Percentiles rank a stretch among this genome's conserved stretches.
Evolutionary conservation across 768 basidiomycete genomes (phyloP).

Genomic region (Amanita rubescens): DNA sequence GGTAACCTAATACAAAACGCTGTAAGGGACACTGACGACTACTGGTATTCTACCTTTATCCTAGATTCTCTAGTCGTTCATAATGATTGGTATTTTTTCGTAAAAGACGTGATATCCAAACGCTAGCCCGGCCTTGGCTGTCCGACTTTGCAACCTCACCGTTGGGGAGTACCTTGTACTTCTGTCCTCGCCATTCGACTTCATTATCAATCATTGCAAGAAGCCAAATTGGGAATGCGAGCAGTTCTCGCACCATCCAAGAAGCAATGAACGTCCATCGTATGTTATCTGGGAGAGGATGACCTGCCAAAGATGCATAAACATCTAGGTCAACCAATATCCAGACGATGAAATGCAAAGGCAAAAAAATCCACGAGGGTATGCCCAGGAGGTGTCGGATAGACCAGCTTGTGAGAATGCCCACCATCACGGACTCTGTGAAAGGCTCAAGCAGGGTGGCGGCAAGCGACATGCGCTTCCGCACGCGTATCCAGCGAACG

Average conservation of each 20-base stretch:
- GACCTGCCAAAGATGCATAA: slow-evolving; percentile 66
- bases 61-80: slow-evolving; percentile 20
- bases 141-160: slow-evolving; percentile 50
- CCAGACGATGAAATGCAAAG: slow-evolving; percentile 63
- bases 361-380: slow-evolving; percentile 46
- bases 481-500: slow-evolving; percentile 93
- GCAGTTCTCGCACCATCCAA: slow-evolving; percentile 72
- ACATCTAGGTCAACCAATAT: slow-evolving; percentile 77
- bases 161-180: slow-evolving; percentile 65
- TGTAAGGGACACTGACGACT: background rate
- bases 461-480: slow-evolving; percentile 85
- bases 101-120: slow-evolving; percentile 20
- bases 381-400: slow-evolving; percentile 42
- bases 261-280: slow-evolving; percentile 61
- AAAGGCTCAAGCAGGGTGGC: slow-evolving; percentile 90
- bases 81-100: slow-evolving; percentile 21
- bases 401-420: slow-evolving; percentile 54
- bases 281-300: slow-evolving; percentile 42
- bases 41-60: background rate
- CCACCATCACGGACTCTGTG: slow-evolving; percentile 77
- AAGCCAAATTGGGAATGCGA: slow-evolving; percentile 86
- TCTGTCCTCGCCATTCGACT: slow-evolving; percentile 82
- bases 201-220: slow-evolving; percentile 75
- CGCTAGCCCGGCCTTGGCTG: slow-evolving; percentile 11
- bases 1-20: slow-evolving; percentile 1